Base-by-base conservation (phyloP, 176 grass and related monocot genomes). In the Oryza meyeriana region DNA sequence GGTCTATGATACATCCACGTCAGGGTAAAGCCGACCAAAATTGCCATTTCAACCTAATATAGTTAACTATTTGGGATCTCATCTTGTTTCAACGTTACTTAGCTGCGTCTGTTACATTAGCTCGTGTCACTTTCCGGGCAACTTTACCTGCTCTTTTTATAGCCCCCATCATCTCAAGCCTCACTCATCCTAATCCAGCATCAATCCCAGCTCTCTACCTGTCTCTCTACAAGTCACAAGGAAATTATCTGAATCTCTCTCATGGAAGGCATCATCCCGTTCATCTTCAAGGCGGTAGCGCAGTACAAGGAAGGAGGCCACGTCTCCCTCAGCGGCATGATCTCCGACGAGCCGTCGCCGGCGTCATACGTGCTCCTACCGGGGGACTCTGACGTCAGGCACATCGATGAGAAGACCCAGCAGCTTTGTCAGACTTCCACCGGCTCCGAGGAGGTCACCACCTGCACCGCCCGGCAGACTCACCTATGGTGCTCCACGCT, bases 181-280 rank as follows among this genome's bases (percentile, higher is more conserved):
- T 17, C 27, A 61, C 55, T 35, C 69, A 40, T 38, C 55, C 36
- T 61, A 26, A 50, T 30, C 39, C 10, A 73, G 41, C 42, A n/a
- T 47, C 48, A 24, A 31, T 55, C 32, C 64, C 3, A 63, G 20
- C 74, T 65, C 83, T 31, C 47, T 47, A 59, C 0, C 16, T 20
- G 17, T n/a, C 20, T 57, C 48, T 7, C n/a, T 25, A 61, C 52
- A 42, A 27, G 18, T 59, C 39, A 58, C 69, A 16, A 62, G 26
- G 13, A 32, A 33, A 41, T 66, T 64, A 66, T 82, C 74, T 82
- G 31, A 40, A 67, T 71, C 31, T 14, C 64, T 72, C 55, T 26
- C 35, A 93, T 93, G 91, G 91, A 93, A 76, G 91, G 88, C 76
- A 42, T 94, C 78, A 90, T 94, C 59, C 93, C 93, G 26, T 90